These are phyloP conservation scores for Umbelopsis ramanniana DNA, from an alignment of 192 early-diverging fungal species.

Conservation along the genomic window DNA sequence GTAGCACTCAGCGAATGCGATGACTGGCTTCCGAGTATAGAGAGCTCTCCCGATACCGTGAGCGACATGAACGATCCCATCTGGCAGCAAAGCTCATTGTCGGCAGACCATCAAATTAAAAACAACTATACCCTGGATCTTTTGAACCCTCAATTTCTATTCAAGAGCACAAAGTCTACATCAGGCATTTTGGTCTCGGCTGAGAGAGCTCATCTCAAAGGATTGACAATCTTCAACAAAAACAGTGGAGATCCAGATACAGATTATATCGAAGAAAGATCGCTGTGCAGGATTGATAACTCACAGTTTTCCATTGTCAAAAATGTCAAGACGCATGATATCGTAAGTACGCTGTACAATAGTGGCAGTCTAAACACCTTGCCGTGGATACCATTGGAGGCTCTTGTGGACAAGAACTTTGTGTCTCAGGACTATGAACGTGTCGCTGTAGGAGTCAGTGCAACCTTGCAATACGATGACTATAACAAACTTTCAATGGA, in stretches of 20 bases:
- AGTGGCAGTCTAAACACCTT: background rate
- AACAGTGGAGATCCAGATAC: background rate
- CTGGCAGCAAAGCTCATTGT: background rate
- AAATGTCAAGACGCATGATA: background rate
- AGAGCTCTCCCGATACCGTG: slow-evolving; percentile 11
- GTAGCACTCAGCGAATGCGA: slow-evolving; percentile 16
- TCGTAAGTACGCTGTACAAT: background rate
- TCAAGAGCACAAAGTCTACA: slow-evolving; percentile 52
- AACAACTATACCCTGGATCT: slow-evolving; percentile 56
- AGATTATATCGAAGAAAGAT: slow-evolving; percentile 59
- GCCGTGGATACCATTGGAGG: slow-evolving; percentile 21
- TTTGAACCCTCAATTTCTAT: slow-evolving; percentile 67
- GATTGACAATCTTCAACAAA: slow-evolving; percentile 51
- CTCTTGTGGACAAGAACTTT: background rate
- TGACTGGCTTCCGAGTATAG: background rate
- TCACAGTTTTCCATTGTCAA: slow-evolving; percentile 54
- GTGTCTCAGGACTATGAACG: slow-evolving; percentile 34
- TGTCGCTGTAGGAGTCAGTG: slow-evolving; percentile 56
- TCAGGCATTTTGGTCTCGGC: slow-evolving; percentile 53
- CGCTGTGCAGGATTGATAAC: slow-evolving; percentile 54
- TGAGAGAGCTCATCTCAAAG: slow-evolving; percentile 57
- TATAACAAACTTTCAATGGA: slow-evolving; percentile 51
- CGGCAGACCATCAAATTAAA: background rate
- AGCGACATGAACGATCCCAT: slow-evolving; percentile 7
- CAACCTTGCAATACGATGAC: slow-evolving; percentile 56